Evolutionary conservation across 345 rosid species (phyloP), one percentile per base, ranked within the genome.

Genomic region (Mangifera indica): DNA sequence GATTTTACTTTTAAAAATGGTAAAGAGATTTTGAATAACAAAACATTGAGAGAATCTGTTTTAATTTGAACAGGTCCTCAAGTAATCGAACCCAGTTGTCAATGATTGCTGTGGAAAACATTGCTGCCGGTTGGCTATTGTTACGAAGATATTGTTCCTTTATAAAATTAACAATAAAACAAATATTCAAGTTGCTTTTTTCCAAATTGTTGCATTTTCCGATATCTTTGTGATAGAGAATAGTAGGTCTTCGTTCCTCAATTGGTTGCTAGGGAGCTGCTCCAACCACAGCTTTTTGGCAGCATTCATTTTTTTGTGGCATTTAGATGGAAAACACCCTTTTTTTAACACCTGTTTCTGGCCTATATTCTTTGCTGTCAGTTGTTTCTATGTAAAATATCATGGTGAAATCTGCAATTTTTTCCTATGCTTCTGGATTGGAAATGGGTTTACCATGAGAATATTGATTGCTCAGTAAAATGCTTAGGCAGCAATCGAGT

Each of bases 41-140:
- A 14, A 64, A 65, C 64, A 72, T 77, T 81, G 78, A 76, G 73
- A 78, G 63, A 49, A 73, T 60, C 68, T 75, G 73, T 81, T 73
- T 70, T 56, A 60, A 74, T 71, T 67, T 68, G 75, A 72, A 77
- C 85, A 77, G 83, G 81, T 74, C 70, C 69, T 65, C 67, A 24
- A 58, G 59, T 63, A 68, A 67, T 60, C 72, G 59, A 45, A 66
- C 9, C 66, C 67, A 58, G 29, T 49, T 71, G 53, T 73, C 74
- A 72, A 51, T 66, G 66, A 66, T 71, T 59, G 65, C 74, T 18
- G 77, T 71, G 75, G 79, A 81, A 77, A 51, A 51, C 72, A 67
- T 60, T 61, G 60, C 73, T 56, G 48, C 70, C 67, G 46, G 76
- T 63, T 63, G 53, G 32, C 54, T 21, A 12, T 60, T 37, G 14